phyloP scores from a whole-genome alignment of 2,329 filamentous ascomycete species.

The Neophaeococcomyces mojaviensis region DNA sequence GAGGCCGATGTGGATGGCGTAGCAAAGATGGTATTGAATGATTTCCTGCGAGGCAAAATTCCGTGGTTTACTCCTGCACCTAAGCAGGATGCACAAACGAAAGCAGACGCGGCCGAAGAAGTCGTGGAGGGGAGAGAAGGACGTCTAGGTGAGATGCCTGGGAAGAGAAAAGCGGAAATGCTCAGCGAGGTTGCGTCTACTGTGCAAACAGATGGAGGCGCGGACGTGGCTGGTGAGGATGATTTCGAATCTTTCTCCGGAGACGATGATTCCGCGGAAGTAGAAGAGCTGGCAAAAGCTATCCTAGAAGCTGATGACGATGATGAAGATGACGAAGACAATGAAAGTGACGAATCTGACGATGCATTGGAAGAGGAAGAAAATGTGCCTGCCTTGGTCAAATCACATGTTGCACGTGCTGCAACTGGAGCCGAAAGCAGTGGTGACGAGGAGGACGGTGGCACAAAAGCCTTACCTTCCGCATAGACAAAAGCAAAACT shows the following conservation, averaged over 20 bases:
- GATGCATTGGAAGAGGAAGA: conserved; percentile 1
- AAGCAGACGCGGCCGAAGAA: conserved; percentile 42
- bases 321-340: conserved; percentile 5
- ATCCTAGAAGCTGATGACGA: conserved; percentile 5
- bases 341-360: conserved; percentile 1
- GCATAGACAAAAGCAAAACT: no score
- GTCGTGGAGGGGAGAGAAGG: conserved; percentile 66
- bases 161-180: conserved; percentile 64
- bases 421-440: no score
- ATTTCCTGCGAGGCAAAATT: conserved; percentile 90
- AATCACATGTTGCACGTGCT: no score
- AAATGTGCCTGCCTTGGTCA: background rate
- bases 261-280: background rate
- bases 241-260: conserved; percentile 5
- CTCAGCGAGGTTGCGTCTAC: conserved; percentile 27
- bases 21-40: conserved; percentile 93
- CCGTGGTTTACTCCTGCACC: conserved; percentile 92
- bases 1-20: conserved; percentile 92
- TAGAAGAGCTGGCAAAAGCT: no score
- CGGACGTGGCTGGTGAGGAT: conserved; percentile 9
- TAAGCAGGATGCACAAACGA: conserved; percentile 27
- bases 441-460: no score
- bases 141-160: conserved; percentile 73
- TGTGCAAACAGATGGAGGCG: conserved; percentile 22
- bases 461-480: no score